These are phyloP conservation scores for Verticillium dahliae DNA, from an alignment of 2,329 filamentous ascomycete genomes.

Conservation along the genomic window DNA sequence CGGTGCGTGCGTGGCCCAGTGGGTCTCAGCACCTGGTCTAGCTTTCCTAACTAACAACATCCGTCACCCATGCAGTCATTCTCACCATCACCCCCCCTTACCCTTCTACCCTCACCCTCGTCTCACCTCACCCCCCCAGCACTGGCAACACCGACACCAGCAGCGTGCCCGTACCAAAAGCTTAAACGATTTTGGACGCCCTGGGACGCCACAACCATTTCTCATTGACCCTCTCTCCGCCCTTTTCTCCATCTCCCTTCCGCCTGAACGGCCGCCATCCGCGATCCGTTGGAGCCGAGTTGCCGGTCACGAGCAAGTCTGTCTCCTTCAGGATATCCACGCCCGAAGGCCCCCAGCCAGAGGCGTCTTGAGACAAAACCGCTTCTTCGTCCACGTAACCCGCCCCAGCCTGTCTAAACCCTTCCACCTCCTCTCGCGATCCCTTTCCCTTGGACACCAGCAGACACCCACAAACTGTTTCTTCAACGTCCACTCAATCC, in stretches of 20 bases:
- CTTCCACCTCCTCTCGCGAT: not conserved
- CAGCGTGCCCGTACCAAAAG: constrained; percentile 1
- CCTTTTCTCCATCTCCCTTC: not conserved
- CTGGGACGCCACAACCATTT: not conserved
- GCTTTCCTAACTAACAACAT: not conserved
- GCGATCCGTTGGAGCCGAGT: not conserved
- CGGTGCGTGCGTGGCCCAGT: constrained; percentile 1
- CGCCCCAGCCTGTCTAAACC: not conserved
- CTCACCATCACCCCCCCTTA: not conserved
- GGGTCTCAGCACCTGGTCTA: not conserved
- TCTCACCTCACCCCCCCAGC: not conserved
- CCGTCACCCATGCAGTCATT: constrained; percentile 1
- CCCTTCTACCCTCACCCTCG: constrained; percentile 1
- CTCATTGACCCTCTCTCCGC: not conserved
- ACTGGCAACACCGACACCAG: not conserved
- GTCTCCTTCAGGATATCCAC: not conserved
- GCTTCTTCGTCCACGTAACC: not conserved
- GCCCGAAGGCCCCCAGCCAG: not conserved
- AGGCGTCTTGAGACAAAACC: not conserved
- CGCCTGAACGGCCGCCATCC: not conserved
- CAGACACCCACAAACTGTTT: not conserved
- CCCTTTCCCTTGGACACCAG: not conserved
- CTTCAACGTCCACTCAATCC: not conserved
- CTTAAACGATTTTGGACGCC: constrained; percentile 2
- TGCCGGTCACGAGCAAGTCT: not conserved